Evolutionary conservation across 805 yeast species (phyloP), one percentile per base, ranked within the genome.

Genomic region (Kregervanrija pseudodelftensis): DNA sequence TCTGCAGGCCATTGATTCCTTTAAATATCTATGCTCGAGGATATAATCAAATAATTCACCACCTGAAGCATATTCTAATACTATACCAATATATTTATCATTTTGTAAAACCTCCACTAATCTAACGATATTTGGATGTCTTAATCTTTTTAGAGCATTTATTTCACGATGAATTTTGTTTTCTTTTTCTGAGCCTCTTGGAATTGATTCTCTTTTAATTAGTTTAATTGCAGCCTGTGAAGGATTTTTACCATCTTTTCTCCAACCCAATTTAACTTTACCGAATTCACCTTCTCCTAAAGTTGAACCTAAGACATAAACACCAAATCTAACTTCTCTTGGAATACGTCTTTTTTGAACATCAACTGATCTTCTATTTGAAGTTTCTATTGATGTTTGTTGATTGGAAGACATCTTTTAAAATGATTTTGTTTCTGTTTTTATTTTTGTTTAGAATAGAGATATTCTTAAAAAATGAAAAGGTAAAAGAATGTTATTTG

Each of bases 271-370:
- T 62, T 91, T 93, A 47, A 93, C 99, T 64, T 93, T 91, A 47
- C 99, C 99, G 64, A 93, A 93, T 61, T 93, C 99, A 40, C 99
- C 99, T 66, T 93, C 96, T 32, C 99, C 99, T 11, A 93, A 68
- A 0, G 99, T 91, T 11, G 95, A 82, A 2, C 98, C 99, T 8
- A 93, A 73, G 16, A 86, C 77, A 58, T 90, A 93, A 11, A 86
- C 80, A 22, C 99, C 99, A 61, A 93, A 90, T 35, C 95, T 75
- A 15, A 84, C 82, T 59, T 84, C 89, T 50, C 84, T 70, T 49
- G 76, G 79, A 30, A 45, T 40, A 31, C 45, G 44, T 8, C 47
- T 35, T 15, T 44, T 49, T 8, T 36, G 39, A 11, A 28, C 36
- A 10, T 48, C 52, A 3, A 32, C 33, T 16, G 41, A 43, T 33